Evolutionary conservation across 345 rosid species (phyloP).

Genomic region (Carallia brachiata): DNA sequence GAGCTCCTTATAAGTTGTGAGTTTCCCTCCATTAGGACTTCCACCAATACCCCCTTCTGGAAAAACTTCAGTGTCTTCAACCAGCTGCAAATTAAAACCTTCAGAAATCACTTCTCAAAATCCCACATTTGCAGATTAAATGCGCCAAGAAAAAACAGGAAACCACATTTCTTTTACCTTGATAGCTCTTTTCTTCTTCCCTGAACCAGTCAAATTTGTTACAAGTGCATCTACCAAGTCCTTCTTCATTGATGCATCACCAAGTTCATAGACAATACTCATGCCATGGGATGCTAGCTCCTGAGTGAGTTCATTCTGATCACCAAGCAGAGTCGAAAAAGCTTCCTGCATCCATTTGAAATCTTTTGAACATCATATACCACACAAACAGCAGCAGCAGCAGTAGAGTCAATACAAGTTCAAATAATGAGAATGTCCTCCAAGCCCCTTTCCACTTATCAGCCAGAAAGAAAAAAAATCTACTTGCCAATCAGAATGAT

Average conservation of each 20-base stretch:
- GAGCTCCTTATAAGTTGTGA: constrained; percentile 93
- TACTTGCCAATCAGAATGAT: no score
- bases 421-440: neutral
- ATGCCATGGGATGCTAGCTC: constrained; percentile 97
- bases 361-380: constrained; percentile 3
- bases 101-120: constrained; percentile 13
- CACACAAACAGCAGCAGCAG: neutral
- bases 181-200: constrained; percentile 91
- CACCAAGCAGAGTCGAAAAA: constrained; percentile 85
- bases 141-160: constrained; percentile 20
- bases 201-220: constrained; percentile 81
- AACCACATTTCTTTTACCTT: constrained; percentile 52
- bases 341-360: constrained; percentile 68
- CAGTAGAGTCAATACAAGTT: neutral
- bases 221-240: constrained; percentile 88
- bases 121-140: constrained; percentile 2
- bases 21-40: constrained; percentile 82
- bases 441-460: no score
- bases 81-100: constrained; percentile 51
- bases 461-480: no score
- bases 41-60: constrained; percentile 91
- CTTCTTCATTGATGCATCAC: constrained; percentile 83
- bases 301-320: constrained; percentile 94
- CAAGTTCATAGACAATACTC: constrained; percentile 96
- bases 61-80: constrained; percentile 85